Conservation (phyloP, 2,329 filamentous ascomycete species). For the Aspergillus fumigatus region DNA sequence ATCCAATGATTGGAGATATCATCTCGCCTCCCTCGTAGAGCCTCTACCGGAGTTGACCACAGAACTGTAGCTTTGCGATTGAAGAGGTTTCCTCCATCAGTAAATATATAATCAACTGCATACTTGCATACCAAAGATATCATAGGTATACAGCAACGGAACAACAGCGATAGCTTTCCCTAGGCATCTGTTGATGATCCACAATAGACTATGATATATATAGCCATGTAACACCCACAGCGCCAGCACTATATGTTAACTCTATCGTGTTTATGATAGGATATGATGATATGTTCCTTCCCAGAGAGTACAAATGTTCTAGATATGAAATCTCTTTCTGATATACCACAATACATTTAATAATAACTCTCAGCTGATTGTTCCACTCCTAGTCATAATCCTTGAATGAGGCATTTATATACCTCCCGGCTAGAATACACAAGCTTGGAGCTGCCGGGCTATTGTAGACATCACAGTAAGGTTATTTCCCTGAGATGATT, state of each 20-base stretch:
- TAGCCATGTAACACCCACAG: neutral
- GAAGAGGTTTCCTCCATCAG: neutral
- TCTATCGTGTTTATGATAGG: neutral
- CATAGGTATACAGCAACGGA: too few relatives aligned
- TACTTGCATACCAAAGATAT: neutral
- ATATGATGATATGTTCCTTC: too few relatives aligned
- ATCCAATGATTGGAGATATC: neutral
- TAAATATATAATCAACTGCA: neutral
- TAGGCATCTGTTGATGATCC: too few relatives aligned
- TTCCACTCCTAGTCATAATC: neutral
- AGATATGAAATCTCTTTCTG: neutral
- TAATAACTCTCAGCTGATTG: neutral
- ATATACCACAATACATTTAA: neutral
- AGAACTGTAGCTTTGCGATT: neutral
- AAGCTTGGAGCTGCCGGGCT: neutral
- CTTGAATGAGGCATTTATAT: neutral
- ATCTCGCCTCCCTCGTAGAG: neutral
- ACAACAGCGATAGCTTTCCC: too few relatives aligned
- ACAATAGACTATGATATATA: neutral
- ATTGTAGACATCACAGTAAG: neutral
- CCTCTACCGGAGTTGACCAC: too few relatives aligned
- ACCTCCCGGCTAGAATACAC: neutral
- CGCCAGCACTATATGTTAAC: too few relatives aligned
- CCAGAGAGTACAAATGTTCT: neutral
- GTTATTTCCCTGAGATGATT: too few relatives aligned